These are phyloP conservation scores for Prunus salicina DNA, from an alignment of 306 rosid genomes.

Conservation along the genomic window DNA sequence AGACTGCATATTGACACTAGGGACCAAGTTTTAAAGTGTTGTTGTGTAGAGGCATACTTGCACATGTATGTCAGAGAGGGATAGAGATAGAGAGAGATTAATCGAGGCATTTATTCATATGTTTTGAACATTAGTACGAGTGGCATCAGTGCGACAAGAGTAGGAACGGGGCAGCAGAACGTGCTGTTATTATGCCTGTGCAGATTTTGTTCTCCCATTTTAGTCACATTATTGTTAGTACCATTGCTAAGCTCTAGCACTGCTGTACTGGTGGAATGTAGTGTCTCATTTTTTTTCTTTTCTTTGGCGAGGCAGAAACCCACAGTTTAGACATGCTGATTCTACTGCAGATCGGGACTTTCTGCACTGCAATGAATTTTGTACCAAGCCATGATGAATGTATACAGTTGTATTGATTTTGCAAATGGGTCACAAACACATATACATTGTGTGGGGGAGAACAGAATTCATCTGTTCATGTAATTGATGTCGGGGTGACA, in stretches of 20 bases:
- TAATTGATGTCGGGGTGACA: no score
- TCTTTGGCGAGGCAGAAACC: not conserved
- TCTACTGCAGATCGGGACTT: not conserved
- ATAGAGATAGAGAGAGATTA: not conserved
- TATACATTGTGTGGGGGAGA: not conserved
- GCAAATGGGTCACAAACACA: not conserved
- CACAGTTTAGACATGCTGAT: not conserved
- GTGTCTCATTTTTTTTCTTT: not conserved
- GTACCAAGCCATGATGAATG: not conserved
- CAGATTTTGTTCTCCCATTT: not conserved
- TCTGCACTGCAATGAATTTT: not conserved
- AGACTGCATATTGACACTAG: not conserved
- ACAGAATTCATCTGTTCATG: not conserved
- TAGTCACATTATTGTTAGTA: not conserved
- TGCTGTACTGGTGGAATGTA: not conserved
- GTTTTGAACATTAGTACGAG: not conserved
- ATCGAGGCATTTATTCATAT: not conserved
- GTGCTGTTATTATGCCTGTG: constrained; percentile 1
- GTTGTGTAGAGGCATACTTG: not conserved
- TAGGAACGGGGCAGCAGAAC: not conserved
- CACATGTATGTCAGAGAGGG: not conserved
- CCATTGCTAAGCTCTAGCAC: not conserved
- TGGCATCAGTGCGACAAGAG: not conserved
- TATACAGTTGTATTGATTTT: not conserved
- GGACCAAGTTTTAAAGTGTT: not conserved